A percentile compares a stretch with the other conserved stretches of the same genome.
Conservation (phyloP, 1,284 basidiomycete genomes). For the Cryptococcus sp. region DNA sequence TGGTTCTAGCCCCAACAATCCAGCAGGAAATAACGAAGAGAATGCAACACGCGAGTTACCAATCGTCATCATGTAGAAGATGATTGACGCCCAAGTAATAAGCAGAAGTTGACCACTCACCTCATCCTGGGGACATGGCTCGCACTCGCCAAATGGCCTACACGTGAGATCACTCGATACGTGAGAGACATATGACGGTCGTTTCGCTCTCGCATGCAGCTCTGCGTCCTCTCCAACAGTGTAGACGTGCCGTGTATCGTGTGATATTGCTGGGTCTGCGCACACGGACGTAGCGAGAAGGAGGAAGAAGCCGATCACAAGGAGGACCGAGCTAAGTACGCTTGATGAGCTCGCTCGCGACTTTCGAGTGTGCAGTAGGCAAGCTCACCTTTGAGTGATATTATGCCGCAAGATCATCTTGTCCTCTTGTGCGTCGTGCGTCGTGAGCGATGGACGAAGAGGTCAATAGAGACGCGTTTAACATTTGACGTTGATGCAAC, state of each 20-base stretch:
- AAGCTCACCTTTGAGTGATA: no score
- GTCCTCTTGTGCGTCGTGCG: no score
- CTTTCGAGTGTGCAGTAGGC: no score
- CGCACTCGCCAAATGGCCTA: slow-evolving; percentile 74
- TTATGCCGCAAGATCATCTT: no score
- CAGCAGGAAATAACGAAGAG: no score
- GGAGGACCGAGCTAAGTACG: slow-evolving; percentile 8
- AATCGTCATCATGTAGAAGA: no score
- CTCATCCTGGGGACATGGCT: slow-evolving; percentile 75
- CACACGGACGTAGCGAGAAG: not conserved
- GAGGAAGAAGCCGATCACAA: slow-evolving; percentile 29
- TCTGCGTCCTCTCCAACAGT: not conserved
- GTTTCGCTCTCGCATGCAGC: slow-evolving; percentile 8
- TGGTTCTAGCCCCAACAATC: no score
- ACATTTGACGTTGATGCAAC: no score
- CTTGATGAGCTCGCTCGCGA: not conserved
- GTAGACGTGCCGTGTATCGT: not conserved
- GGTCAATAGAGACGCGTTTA: no score
- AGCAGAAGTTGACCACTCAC: slow-evolving; percentile 57
- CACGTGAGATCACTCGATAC: slow-evolving; percentile 58
- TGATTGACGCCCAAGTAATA: not conserved
- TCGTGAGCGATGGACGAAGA: no score
- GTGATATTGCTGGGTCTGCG: not conserved
- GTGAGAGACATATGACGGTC: slow-evolving; percentile 36
- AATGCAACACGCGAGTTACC: not conserved